Percentiles rank a stretch among this genome's conserved stretches.
Conservation (phyloP, 805 yeast genomes). For the Maudiozyma serrabonitensis region DNA sequence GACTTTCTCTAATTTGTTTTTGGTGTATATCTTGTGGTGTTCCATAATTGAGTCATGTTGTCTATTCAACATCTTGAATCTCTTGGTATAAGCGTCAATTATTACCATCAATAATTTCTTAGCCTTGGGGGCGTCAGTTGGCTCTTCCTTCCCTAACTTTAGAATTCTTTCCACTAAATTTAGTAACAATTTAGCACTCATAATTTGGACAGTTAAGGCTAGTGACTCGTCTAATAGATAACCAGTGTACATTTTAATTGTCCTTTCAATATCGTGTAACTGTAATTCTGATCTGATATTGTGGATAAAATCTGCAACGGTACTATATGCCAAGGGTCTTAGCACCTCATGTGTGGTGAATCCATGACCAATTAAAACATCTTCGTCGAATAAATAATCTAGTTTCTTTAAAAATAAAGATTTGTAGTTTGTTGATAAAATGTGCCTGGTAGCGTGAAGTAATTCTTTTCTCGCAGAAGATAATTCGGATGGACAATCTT, state of each 20-base stretch:
- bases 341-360: slow-evolving; percentile 83
- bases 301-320: slow-evolving; percentile 92
- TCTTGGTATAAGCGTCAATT: slow-evolving; percentile 76
- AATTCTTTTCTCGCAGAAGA: slow-evolving; percentile 88
- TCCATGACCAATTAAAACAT: slow-evolving; percentile 84
- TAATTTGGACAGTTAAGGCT: slow-evolving; percentile 84
- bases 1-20: slow-evolving; percentile 35
- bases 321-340: slow-evolving; percentile 87
- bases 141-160: slow-evolving; percentile 52
- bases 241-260: slow-evolving; percentile 72
- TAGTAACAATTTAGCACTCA: slow-evolving; percentile 85
- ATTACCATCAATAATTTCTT: slow-evolving; percentile 72
- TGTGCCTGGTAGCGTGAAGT: slow-evolving; percentile 88
- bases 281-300: slow-evolving; percentile 78
- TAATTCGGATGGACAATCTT: slow-evolving; percentile 91
- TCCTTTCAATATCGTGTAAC: slow-evolving; percentile 75
- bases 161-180: slow-evolving; percentile 83
- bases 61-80: slow-evolving; percentile 67
- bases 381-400: slow-evolving; percentile 76
- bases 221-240: slow-evolving; percentile 72
- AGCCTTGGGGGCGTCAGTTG: slow-evolving; percentile 56
- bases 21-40: slow-evolving; percentile 47
- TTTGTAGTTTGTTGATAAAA: slow-evolving; percentile 83
- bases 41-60: slow-evolving; percentile 57
- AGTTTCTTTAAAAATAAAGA: slow-evolving; percentile 75